Evolutionary conservation across 2,329 filamentous ascomycete species (phyloP), one percentile per base, ranked within the genome.

Genomic region (Stemphylium lycopersici): DNA sequence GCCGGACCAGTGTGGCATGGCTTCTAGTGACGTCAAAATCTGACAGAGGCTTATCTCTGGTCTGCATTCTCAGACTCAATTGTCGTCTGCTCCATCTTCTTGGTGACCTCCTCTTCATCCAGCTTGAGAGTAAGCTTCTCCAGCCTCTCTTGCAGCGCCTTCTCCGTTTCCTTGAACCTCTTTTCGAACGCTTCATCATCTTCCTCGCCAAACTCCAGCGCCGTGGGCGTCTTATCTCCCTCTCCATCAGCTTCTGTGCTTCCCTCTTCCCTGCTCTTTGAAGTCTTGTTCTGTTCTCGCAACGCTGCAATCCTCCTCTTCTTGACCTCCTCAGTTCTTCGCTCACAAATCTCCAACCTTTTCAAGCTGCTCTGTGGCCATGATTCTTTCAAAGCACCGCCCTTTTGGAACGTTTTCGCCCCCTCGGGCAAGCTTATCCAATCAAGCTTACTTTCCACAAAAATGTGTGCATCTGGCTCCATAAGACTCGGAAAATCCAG

Each of bases 141-240:
- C 38, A 74, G 37, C 20, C 71, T 54, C 41, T 71, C 66, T 26
- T 65, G 63, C 34, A 74, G 47, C 10, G 56, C 60, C 41, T 48
- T 67, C 52, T 74, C 69, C 11, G 62, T 66, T 50, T 70, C 69
- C 3, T 47, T 48, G 42, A 61, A 67, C 12, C 60, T 60, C 54
- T 50, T 63, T 39, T 71, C 71, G 40, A 71, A 71, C 11, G 66
- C 69, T 31, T 71, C 68, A 13, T 70, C 69, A 18, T 68, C 62
- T n/a, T 68, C 66, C 0, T 49, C 54, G 2, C 36, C 53, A 18
- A 55, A 48, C 12, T 56, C 62, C 48, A 57, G 59, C 2, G 63
- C 70, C 2, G 68, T 71, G 2, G 70, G 70, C n/a, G 70, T 73
- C 48, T 68, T 72, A 20, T 73, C 69, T 2, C 65, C 52, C 24